phyloP scores from a whole-genome alignment of 1,139 yeast genomes.

The Pichia sp. region DNA sequence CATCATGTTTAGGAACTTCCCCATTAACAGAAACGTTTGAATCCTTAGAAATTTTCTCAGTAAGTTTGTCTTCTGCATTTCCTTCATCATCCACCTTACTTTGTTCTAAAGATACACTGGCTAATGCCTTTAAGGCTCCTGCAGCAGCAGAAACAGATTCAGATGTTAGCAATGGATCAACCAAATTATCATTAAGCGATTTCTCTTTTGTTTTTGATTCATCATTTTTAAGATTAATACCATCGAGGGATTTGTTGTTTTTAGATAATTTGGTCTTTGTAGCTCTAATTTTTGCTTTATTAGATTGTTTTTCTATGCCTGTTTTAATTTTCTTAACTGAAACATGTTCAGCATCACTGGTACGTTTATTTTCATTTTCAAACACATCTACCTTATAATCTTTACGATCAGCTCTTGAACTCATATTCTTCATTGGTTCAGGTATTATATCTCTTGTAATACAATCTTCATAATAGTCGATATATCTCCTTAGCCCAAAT shows the following conservation, averaged over 20 bases:
- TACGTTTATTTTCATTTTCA: conserved; percentile 6
- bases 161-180: not conserved
- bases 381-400: conserved; percentile 15
- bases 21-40: too few species aligned
- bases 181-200: not conserved
- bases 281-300: not conserved
- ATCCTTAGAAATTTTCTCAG: too few species aligned
- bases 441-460: conserved; percentile 37
- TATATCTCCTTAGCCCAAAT: conserved; percentile 55
- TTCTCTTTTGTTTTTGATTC: not conserved
- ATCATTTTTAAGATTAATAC: not conserved
- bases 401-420: conserved; percentile 24
- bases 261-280: not conserved
- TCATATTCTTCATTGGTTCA: conserved; percentile 48
- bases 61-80: too few species aligned
- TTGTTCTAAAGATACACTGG: conserved; percentile 8
- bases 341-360: not conserved
- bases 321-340: conserved; percentile 2
- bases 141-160: conserved; percentile 1
- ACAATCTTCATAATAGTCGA: conserved; percentile 47
- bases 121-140: conserved; percentile 8
- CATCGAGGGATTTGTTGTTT: not conserved
- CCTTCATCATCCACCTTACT: not conserved
- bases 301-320: conserved; percentile 1
- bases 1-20: too few species aligned